Percentiles rank a stretch among this genome's conserved stretches.
Conservation (phyloP, 768 basidiomycete genomes). For the Solioccasus polychromus region DNA sequence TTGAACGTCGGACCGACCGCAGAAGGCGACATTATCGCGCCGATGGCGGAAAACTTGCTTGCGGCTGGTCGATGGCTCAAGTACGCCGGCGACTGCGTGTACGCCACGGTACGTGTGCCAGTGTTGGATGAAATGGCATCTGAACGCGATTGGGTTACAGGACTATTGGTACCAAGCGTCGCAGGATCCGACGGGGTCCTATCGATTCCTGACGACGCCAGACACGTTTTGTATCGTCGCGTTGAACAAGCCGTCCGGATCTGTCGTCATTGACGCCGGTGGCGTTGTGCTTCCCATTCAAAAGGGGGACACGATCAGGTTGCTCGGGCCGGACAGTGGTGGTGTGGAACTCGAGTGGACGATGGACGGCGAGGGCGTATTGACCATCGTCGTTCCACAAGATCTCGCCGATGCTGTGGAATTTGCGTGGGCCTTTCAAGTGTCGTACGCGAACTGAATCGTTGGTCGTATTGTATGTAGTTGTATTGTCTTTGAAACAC, state of each 20-base stretch:
- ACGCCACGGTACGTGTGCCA: constrained; percentile 41
- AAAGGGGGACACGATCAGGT: constrained; percentile 38
- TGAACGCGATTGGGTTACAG: constrained; percentile 23
- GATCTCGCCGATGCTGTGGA: constrained; percentile 24
- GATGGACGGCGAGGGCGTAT: constrained; percentile 26
- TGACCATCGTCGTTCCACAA: constrained; percentile 31
- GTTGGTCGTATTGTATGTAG: too few relatives aligned
- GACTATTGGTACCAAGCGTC: constrained; percentile 48
- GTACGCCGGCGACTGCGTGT: constrained; percentile 49
- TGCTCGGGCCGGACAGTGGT: constrained; percentile 35
- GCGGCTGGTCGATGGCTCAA: constrained; percentile 53
- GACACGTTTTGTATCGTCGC: constrained; percentile 51
- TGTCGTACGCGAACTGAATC: constrained; percentile 26
- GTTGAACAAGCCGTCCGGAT: constrained; percentile 36
- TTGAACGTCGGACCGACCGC: constrained; percentile 54
- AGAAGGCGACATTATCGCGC: constrained; percentile 49
- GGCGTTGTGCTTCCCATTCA: constrained; percentile 42
- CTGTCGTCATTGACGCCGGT: constrained; percentile 33
- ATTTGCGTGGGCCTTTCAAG: constrained; percentile 42
- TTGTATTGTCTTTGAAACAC: too few relatives aligned
- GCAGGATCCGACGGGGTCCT: constrained; percentile 34
- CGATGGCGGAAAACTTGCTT: constrained; percentile 45
- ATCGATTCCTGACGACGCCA: constrained; percentile 49
- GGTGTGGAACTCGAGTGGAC: constrained; percentile 30
- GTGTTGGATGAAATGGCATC: neutral